Evolutionary conservation across 139 green algal species (phyloP).

Genomic region (Chlamydomonas sp.): DNA sequence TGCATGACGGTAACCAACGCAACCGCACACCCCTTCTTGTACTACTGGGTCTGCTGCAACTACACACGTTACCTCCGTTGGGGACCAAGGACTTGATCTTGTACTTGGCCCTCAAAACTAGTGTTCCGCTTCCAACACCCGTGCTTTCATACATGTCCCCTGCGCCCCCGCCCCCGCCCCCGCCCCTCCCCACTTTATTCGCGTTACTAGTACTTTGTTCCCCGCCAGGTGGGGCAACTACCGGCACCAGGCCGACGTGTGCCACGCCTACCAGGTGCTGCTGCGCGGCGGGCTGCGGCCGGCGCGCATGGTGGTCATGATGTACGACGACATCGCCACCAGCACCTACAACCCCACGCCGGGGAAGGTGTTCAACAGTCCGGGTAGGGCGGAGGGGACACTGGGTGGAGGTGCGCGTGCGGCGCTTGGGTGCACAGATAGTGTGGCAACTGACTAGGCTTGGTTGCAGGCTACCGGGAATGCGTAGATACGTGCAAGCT

Average conservation of each 20-base stretch:
- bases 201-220: background rate
- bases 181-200: too few relatives aligned
- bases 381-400: conserved; percentile 47
- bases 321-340: conserved; percentile 91
- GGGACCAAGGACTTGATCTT: too few relatives aligned
- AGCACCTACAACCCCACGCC: conserved; percentile 82
- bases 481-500: background rate
- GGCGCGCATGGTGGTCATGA: conserved; percentile 87
- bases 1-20: too few relatives aligned
- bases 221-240: conserved; percentile 84
- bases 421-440: background rate
- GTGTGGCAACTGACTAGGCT: background rate
- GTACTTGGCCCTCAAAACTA: too few relatives aligned
- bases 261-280: conserved; percentile 88
- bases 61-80: too few relatives aligned
- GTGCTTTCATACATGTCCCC: too few relatives aligned
- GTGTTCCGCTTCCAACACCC: too few relatives aligned
- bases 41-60: too few relatives aligned
- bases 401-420: background rate
- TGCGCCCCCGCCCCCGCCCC: too few relatives aligned
- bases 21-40: too few relatives aligned
- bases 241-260: conserved; percentile 70
- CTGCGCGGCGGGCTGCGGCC: conserved; percentile 56
- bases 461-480: background rate
- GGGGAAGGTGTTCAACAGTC: conserved; percentile 92